These are phyloP conservation scores for Akanthomyces lecanii DNA, from an alignment of 2,329 filamentous ascomycete species.

Conservation along the genomic window DNA sequence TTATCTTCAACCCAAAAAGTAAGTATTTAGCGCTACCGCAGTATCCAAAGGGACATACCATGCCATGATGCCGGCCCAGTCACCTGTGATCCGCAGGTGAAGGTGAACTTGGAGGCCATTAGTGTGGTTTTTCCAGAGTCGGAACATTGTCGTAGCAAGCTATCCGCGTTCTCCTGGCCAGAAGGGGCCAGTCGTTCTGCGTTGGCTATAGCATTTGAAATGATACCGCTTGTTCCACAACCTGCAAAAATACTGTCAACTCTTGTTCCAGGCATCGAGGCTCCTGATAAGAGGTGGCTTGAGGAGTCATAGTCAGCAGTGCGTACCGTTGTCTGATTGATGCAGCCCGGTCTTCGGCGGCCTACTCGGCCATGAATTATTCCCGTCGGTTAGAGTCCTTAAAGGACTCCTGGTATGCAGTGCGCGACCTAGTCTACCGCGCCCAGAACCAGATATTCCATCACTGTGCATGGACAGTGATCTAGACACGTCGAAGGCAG, in stretches of 20 bases:
- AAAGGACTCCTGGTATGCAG: constrained; percentile 59
- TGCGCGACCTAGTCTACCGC: constrained; percentile 74
- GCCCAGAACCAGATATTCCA: constrained; percentile 78
- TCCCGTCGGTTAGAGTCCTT: constrained; percentile 55
- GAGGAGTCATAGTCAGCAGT: neutral
- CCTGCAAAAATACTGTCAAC: constrained; percentile 18
- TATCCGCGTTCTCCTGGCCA: constrained; percentile 63
- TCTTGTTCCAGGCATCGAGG: neutral
- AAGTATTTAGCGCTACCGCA: neutral
- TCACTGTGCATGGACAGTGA: constrained; percentile 46
- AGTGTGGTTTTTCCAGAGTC: constrained; percentile 64
- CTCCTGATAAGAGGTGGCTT: neutral
- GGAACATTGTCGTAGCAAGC: constrained; percentile 57
- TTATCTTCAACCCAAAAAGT: neutral
- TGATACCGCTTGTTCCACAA: constrained; percentile 67
- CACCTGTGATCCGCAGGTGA: constrained; percentile 88
- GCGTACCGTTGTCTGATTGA: neutral
- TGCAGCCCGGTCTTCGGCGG: constrained; percentile 37
- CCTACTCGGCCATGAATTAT: constrained; percentile 51
- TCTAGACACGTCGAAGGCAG: constrained; percentile 36
- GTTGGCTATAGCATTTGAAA: constrained; percentile 86
- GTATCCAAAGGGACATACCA: constrained; percentile 32
- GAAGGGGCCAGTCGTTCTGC: constrained; percentile 65
- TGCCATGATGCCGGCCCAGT: constrained; percentile 76
- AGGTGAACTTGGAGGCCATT: constrained; percentile 87